phyloP scores from a whole-genome alignment of 805 yeast species.

The Starmera caribaea region DNA sequence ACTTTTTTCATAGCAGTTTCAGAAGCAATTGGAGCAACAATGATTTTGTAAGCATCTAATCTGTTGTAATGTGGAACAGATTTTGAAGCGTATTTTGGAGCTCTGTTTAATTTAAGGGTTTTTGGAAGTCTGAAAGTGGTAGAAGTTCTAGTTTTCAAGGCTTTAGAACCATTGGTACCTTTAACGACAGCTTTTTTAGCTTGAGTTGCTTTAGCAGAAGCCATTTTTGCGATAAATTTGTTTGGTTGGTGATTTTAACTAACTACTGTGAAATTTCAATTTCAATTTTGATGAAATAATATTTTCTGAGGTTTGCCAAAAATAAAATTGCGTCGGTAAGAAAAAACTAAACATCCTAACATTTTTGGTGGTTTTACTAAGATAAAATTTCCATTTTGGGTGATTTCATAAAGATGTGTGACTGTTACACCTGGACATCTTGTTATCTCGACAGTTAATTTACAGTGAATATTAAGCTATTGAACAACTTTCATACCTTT shows the following conservation, averaged over 20 bases:
- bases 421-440: too few relatives aligned
- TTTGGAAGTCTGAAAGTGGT: constrained; percentile 96
- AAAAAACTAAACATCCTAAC: too few relatives aligned
- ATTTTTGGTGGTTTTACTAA: too few relatives aligned
- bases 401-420: too few relatives aligned
- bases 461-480: too few relatives aligned
- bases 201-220: constrained; percentile 70
- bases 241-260: constrained; percentile 5
- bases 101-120: constrained; percentile 88
- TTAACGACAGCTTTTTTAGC: constrained; percentile 98
- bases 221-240: constrained; percentile 5
- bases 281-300: not conserved
- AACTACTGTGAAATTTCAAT: not conserved
- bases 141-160: constrained; percentile 86
- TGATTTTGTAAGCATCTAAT: constrained; percentile 90
- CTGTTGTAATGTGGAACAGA: constrained; percentile 97
- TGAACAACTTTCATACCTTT: too few relatives aligned
- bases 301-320: too few relatives aligned
- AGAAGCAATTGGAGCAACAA: constrained; percentile 91
- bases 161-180: constrained; percentile 90
- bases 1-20: constrained; percentile 99
- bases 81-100: constrained; percentile 93
- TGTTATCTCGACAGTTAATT: too few relatives aligned
- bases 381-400: too few relatives aligned
- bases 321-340: too few relatives aligned